Evolutionary conservation across 176 grass and related monocot genomes (phyloP), one percentile per base, ranked within the genome.

Genomic region (Hyparrhenia diplandra): DNA sequence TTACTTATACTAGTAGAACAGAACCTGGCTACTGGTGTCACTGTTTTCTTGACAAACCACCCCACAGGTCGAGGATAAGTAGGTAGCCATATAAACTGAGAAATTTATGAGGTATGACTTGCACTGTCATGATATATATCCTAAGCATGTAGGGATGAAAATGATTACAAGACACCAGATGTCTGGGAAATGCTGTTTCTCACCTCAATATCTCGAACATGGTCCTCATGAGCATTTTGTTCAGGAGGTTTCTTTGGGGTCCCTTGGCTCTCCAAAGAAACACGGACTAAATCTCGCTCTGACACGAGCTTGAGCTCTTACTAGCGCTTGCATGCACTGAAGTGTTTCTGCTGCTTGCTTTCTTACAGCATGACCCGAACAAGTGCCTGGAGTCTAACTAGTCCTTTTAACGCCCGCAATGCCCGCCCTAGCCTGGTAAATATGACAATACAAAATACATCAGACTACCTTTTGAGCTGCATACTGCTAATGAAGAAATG

Each of bases 341-440:
- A 99, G 96, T 81, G 96, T 99, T 59, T 92, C 94, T 81, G 92
- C 90, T 84, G 96, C 96, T 89, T 99, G 90, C 69, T 95, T 99
- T 82, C 96, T 92, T 64, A 99, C 96, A 84, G 93, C 89, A 91
- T 99, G 96, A 79, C 96, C 96, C 96, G 84, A 73, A 91, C 92
- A 67, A 99, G 90, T 14, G 96, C 96, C 85, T 99, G 96, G 71
- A 99, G 89, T 81, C 92, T 93, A 75, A 99, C 92, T 24, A 99
- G 84, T 74, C 96, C 96, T 75, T 95, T 99, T 78, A 99, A 59
- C 6, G 96, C 92, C 62, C 92, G 82, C 81, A 98, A 91, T 54
- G 96, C 96, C 69, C 92, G 76, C 85, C n/a, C 96, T 95, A 88
- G 92, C 90, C 96, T 95, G 87, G 55, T 88, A 86, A 40, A 73